Evolutionary conservation across 1,284 basidiomycete species (phyloP), one percentile per base, ranked within the genome.

Genomic region (Moesziomyces sp.): DNA sequence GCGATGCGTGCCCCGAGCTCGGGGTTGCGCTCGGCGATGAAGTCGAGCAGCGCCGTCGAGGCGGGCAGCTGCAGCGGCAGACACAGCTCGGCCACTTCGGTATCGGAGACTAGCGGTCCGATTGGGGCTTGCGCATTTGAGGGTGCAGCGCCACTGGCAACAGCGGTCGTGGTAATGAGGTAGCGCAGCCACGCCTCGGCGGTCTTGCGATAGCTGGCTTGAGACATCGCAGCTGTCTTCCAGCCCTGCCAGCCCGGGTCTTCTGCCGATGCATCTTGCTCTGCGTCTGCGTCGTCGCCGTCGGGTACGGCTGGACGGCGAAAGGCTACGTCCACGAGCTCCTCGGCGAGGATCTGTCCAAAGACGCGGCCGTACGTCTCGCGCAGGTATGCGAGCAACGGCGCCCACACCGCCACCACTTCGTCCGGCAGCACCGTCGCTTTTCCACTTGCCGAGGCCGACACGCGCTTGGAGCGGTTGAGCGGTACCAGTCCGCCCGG

Each of bases 401-500:
- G 68, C 5, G 45, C 24, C 73, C 73, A 75, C 7, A 62, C 1
- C 8, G 44, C 63, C 3, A 51, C 63, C 8, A 71, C 23, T 26
- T 75, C 57, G 2, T 26, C 23, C 2, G 64, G 58, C n/a, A 75
- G 42, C 30, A 46, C 55, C 13, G 66, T 45, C 0, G 13, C 48
- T 0, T 62, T 46, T 18, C 30, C 62, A 11, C 3, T 33, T 1
- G 58, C 61, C 3, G 47, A 26, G 3, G 33, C 49, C 13, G 30
- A 18, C 0, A 62, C 64, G 7, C 74, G 57, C 51, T 76, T 76
- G 44, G 47, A 24, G 38, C 33, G 67, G 26, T 57, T 55, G n/a
- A 70, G 23, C n/a, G 74, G 74, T 9, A 76, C 46, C 43, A 76
- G 11, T 5, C 74, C 66, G 30, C 61, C 74, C 0, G 69, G 65